Evolutionary conservation across 768 basidiomycete genomes (phyloP), one percentile per base, ranked within the genome.

Genomic region (Gautieria morchelliformis): DNA sequence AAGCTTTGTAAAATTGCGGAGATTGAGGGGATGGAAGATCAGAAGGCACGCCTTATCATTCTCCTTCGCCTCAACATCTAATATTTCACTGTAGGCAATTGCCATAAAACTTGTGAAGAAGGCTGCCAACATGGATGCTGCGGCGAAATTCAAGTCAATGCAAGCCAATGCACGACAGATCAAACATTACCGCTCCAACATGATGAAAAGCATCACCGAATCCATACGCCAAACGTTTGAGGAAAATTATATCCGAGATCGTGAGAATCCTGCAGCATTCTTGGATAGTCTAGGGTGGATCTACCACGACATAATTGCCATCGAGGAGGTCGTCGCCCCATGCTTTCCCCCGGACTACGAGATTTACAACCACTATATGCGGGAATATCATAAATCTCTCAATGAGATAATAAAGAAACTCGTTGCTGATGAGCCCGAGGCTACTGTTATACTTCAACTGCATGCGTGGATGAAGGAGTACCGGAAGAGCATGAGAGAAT

Each of bases 391-490:
- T 75, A 87, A 83, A 67, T 76, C 86, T 10, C 74, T 98, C 42
- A 85, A 95, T 71, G 71, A 71, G 1, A 83, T 82, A 2, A 73
- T 99, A 64, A 82, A 83, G 63, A 78, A 73, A 58, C 79, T 94
- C 39, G 75, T 90, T 24, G 76, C 75, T 4, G 77, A 83, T 0
- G 87, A 85, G 45, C 87, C 89, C 2, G 94, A 93, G 56, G 95
- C 96, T n/a, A 88, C 84, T 63, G 80, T 84, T 17, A 76, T 98
- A 27, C 81, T 99, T 3, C 78, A 83, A 22, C 78, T 99, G 27
- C 89, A 91, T 62, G 89, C 87, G 5, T 97, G 93, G 93, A 78
- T 96, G 52, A 98, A 97, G 72, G 89, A 97, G 66, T 97, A 98
- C 75, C 86, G 88, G 72, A 80, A 83, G 66, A 89, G 83, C 65